Evolutionary conservation across 805 yeast genomes (phyloP), one percentile per base, ranked within the genome.

Genomic region (Candida verbasci): DNA sequence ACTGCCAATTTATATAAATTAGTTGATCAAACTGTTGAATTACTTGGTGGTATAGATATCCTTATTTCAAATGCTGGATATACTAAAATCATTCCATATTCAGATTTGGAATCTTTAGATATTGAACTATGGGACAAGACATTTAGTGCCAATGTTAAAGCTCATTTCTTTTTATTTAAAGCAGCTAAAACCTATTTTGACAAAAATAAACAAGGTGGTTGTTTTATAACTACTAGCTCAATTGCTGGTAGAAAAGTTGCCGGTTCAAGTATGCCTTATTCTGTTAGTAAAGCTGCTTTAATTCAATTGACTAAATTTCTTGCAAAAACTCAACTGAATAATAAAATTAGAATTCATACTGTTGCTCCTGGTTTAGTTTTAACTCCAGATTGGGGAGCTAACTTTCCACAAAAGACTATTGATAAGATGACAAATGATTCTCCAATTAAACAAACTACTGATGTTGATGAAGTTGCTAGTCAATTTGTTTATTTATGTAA

Each of bases 21-120:
- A 15, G 57, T 68, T 3, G 51, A 47, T 11, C 16, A 14, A 26
- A 52, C 60, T 3, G 49, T 49, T 9, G 45, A 34, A 17, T 43
- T 44, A 15, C 49, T 58, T 18, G 59, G 58, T 8, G 39, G 50
- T 11, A 45, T 68, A 12, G 67, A 64, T 38, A 65, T 68, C 20
- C 64, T 61, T 16, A 47, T 62, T 10, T 60, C 66, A 10, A 62
- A 62, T 40, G 65, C 62, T 6, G 67, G 67, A 3, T 62, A 65
- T 63, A 62, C 68, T 9, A 50, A 58, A 34, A 44, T 56, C 26
- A 46, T 57, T 11, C 55, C 62, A 10, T 50, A 50, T 38, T 46
- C 48, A 11, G 59, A 60, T 34, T 42, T 62, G 26, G 62, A 58
- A 34, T 48, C 44, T 4, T 43, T 55, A 9, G 60, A 56, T 29